Evolutionary conservation across 1,139 yeast genomes (phyloP).

Genomic region (Taphrina pruni): DNA sequence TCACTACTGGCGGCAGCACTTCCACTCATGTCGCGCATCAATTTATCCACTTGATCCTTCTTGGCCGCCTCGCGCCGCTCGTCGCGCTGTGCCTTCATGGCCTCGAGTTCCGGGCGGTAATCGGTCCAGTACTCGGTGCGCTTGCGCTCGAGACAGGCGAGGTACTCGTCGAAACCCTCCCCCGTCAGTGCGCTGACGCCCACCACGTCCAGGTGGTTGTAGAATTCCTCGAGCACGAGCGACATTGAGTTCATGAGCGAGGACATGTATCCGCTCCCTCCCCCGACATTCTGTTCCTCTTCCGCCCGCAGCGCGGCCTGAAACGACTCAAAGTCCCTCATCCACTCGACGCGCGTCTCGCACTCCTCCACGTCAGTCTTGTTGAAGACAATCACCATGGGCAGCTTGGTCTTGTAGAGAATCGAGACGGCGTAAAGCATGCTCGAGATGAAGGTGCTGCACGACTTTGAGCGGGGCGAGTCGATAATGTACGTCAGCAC

Average conservation of each 20-base stretch:
- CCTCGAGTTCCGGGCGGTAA: constrained; percentile 85
- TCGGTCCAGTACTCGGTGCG: constrained; percentile 84
- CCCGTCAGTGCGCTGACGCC: constrained; percentile 93
- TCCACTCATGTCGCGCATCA: constrained; percentile 72
- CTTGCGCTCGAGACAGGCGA: constrained; percentile 80
- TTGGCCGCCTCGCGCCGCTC: constrained; percentile 75
- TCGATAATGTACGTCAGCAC: constrained; percentile 94
- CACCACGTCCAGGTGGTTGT: constrained; percentile 88
- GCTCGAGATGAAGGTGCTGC: constrained; percentile 96
- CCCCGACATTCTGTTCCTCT: constrained; percentile 54
- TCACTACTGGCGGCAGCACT: not conserved
- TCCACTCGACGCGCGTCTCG: constrained; percentile 88
- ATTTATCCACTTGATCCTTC: constrained; percentile 68
- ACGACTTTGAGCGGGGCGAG: constrained; percentile 91
- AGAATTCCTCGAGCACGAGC: constrained; percentile 93
- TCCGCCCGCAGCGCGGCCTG: constrained; percentile 75
- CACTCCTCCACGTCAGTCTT: constrained; percentile 76
- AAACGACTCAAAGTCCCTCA: constrained; percentile 93
- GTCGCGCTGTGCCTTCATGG: constrained; percentile 75
- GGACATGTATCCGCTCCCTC: constrained; percentile 91
- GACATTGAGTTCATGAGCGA: constrained; percentile 94
- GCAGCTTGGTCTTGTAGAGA: constrained; percentile 90
- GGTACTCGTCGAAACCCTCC: constrained; percentile 88
- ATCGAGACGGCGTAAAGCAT: constrained; percentile 98
- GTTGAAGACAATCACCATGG: constrained; percentile 95